Conservation (phyloP, 306 rosid species). For the Dryas octopetala region DNA sequence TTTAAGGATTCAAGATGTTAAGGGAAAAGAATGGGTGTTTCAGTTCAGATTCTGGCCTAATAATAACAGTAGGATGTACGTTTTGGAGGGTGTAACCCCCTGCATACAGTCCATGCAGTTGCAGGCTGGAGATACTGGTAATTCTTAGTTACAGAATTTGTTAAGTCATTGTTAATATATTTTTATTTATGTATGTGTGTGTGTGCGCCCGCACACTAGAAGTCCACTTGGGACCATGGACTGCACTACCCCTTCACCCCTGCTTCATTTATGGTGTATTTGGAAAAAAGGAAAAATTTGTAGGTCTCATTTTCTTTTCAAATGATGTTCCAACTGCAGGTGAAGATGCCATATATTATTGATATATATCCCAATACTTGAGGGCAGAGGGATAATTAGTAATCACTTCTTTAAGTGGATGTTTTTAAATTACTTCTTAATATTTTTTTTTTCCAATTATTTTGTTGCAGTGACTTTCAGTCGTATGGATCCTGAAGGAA, state of each 20-base stretch:
- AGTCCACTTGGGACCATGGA: neutral
- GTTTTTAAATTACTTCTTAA: neutral
- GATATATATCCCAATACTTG: neutral
- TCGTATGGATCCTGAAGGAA: constrained; percentile 99
- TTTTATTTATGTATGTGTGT: neutral
- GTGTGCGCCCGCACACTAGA: neutral
- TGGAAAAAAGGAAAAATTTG: neutral
- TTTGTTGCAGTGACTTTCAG: constrained; percentile 82
- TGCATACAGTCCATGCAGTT: constrained; percentile 99
- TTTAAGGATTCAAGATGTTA: constrained; percentile 88
- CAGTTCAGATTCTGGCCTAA: constrained; percentile 99
- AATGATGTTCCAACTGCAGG: neutral
- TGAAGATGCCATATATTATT: neutral
- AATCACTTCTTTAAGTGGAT: neutral
- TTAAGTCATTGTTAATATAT: neutral
- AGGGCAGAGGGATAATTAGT: neutral
- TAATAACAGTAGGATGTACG: constrained; percentile 99
- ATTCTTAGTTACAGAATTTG: constrained; percentile 10
- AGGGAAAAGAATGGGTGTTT: constrained; percentile 98
- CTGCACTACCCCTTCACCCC: neutral
- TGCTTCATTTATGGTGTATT: neutral
- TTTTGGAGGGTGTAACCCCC: constrained; percentile 97
- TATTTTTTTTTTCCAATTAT: neutral
- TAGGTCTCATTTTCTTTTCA: neutral
- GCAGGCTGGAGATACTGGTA: constrained; percentile 99